Conservation (phyloP, 768 basidiomycete species). For the Trametes villosa region DNA sequence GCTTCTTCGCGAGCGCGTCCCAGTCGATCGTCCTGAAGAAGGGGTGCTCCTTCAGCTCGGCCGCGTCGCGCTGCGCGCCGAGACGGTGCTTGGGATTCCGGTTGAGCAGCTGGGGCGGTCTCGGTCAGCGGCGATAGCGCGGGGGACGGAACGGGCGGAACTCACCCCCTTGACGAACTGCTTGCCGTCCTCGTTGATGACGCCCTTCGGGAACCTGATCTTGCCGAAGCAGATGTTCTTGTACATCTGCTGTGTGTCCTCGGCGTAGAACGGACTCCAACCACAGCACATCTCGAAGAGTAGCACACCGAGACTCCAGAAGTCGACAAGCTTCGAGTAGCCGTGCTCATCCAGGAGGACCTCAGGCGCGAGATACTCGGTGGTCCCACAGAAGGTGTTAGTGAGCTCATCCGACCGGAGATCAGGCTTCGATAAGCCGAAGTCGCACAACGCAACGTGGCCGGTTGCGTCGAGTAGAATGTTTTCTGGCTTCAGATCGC, state of each 20-base stretch:
- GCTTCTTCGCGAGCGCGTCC: conserved; percentile 82
- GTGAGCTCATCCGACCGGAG: conserved; percentile 91
- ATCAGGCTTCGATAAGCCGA: conserved; percentile 97
- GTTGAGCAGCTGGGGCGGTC: conserved; percentile 77
- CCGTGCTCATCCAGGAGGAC: conserved; percentile 98
- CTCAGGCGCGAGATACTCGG: conserved; percentile 97
- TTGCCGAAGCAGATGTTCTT: conserved; percentile 99
- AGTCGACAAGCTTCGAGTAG: conserved; percentile 98
- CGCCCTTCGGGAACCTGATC: conserved; percentile 96
- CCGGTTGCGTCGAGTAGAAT: conserved; percentile 98
- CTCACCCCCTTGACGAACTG: conserved; percentile 98
- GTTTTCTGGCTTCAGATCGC: conserved; percentile 98
- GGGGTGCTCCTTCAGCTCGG: conserved; percentile 92
- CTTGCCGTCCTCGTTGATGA: conserved; percentile 97
- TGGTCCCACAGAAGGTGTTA: conserved; percentile 99
- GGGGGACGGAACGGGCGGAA: conserved; percentile 27
- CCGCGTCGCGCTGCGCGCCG: conserved; percentile 88
- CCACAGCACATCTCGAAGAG: conserved; percentile 99
- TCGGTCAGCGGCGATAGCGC: conserved; percentile 12
- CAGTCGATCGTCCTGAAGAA: conserved; percentile 95
- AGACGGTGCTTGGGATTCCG: conserved; percentile 98
- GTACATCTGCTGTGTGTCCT: conserved; percentile 99
- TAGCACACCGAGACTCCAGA: conserved; percentile 95
- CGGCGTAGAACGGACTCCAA: conserved; percentile 99
- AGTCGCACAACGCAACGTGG: conserved; percentile 97